Conservation (phyloP, 2,329 filamentous ascomycete species). For the Cercospora sp. region DNA sequence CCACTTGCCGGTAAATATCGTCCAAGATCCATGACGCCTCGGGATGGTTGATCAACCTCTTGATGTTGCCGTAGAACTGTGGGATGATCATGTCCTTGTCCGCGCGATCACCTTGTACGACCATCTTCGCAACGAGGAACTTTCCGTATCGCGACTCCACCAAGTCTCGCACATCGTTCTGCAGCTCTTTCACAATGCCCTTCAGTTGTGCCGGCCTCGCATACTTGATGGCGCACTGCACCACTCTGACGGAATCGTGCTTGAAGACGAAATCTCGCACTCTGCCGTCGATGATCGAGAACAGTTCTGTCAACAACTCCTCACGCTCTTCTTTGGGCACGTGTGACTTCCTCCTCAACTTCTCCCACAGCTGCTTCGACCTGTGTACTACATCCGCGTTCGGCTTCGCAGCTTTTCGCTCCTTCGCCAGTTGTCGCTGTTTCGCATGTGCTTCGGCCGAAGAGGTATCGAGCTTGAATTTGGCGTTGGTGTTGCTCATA, state of each 20-base stretch:
- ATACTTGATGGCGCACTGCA: slow-evolving; percentile 97
- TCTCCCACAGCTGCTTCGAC: slow-evolving; percentile 97
- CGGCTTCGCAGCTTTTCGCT: slow-evolving; percentile 90
- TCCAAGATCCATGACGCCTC: slow-evolving; percentile 98
- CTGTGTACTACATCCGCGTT: slow-evolving; percentile 85
- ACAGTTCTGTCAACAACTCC: slow-evolving; percentile 83
- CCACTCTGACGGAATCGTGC: slow-evolving; percentile 93
- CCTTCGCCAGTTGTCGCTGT: slow-evolving; percentile 82
- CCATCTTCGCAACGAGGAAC: slow-evolving; percentile 91
- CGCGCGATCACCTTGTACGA: slow-evolving; percentile 86
- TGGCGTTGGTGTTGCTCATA: slow-evolving; percentile 25
- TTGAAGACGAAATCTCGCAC: slow-evolving; percentile 97
- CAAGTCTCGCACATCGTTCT: slow-evolving; percentile 78
- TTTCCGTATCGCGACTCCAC: slow-evolving; percentile 97
- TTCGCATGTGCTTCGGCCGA: slow-evolving; percentile 86
- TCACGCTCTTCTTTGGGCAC: slow-evolving; percentile 87
- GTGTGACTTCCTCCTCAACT: slow-evolving; percentile 86
- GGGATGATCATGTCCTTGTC: slow-evolving; percentile 86
- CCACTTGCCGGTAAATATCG: slow-evolving; percentile 88
- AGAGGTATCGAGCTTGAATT: slow-evolving; percentile 56
- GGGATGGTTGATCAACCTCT: slow-evolving; percentile 89
- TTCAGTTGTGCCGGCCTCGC: slow-evolving; percentile 79
- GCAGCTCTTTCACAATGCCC: slow-evolving; percentile 81
- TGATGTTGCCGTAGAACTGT: slow-evolving; percentile 92
- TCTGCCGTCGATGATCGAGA: slow-evolving; percentile 83